A percentile compares a stretch with the other conserved stretches of the same genome.
phyloP scores from a whole-genome alignment of 768 basidiomycete genomes.

The Pisolithus marmoratus region DNA sequence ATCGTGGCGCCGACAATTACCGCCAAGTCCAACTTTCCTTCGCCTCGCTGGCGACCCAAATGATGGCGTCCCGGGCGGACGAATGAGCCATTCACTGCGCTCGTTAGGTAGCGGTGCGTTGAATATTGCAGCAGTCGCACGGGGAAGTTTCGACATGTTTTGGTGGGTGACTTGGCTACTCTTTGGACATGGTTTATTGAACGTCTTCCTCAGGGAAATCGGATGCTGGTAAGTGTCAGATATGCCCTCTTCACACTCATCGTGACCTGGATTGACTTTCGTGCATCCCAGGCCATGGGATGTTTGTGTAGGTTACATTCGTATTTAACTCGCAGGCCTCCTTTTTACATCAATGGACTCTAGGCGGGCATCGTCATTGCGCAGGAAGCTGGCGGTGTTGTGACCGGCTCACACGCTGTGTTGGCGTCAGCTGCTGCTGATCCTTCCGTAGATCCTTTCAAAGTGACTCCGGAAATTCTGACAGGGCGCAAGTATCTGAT shows the following conservation, averaged over 20 bases:
- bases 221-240: constrained; percentile 52
- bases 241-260: not conserved
- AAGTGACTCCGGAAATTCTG: constrained; percentile 64
- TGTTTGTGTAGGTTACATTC: constrained; percentile 51
- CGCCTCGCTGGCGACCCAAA: constrained; percentile 69
- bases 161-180: constrained; percentile 47
- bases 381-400: constrained; percentile 79
- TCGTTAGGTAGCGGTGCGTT: constrained; percentile 81
- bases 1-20: constrained; percentile 52
- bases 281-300: constrained; percentile 63
- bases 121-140: constrained; percentile 80
- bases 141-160: constrained; percentile 83
- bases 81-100: constrained; percentile 81
- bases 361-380: constrained; percentile 87
- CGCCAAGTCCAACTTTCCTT: constrained; percentile 56
- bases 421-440: constrained; percentile 31
- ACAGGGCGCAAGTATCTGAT: constrained; percentile 79
- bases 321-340: not conserved
- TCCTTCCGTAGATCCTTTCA: constrained; percentile 39
- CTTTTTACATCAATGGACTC: not conserved
- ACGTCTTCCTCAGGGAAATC: constrained; percentile 56
- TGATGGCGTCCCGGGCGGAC: constrained; percentile 56
- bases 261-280: not conserved
- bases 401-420: constrained; percentile 60
- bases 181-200: constrained; percentile 1